Evolutionary conservation across 148 eudicot genomes (phyloP).

Genomic region (Polygonum aviculare): DNA sequence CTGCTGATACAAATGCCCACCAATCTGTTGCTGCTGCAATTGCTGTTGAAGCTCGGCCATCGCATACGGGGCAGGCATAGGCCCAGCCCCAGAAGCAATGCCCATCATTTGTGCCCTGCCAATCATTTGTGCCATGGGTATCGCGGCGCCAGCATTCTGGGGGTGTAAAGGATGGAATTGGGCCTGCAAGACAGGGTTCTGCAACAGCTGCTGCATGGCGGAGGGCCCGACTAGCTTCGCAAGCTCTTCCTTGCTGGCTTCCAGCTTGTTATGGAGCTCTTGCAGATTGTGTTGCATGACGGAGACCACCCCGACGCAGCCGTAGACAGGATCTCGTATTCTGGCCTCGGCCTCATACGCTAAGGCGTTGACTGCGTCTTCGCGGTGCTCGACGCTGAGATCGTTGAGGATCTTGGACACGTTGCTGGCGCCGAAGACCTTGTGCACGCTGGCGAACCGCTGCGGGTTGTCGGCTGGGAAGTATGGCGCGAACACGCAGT

Average conservation of each 20-base stretch:
- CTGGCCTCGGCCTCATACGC: conserved; percentile 77
- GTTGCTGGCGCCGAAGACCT: conserved; percentile 81
- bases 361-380: conserved; percentile 71
- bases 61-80: background rate
- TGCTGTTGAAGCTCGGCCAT: background rate
- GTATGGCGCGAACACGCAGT: conserved; percentile 82
- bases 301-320: conserved; percentile 72
- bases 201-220: conserved; percentile 42
- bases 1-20: background rate
- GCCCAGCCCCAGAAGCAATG: background rate
- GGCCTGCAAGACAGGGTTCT: conserved; percentile 16
- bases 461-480: conserved; percentile 85
- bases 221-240: conserved; percentile 50
- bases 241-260: conserved; percentile 49
- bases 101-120: conserved; percentile 39
- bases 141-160: background rate
- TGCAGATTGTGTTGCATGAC: conserved; percentile 57
- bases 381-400: conserved; percentile 36
- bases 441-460: conserved; percentile 63
- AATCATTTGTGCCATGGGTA: conserved; percentile 26
- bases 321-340: conserved; percentile 67
- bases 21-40: background rate
- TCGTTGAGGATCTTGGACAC: conserved; percentile 70
- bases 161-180: conserved; percentile 14
- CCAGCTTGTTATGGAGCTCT: conserved; percentile 38